Conservation (phyloP, 495 filamentous ascomycete genomes). For the Annulohypoxylon moriforme region DNA sequence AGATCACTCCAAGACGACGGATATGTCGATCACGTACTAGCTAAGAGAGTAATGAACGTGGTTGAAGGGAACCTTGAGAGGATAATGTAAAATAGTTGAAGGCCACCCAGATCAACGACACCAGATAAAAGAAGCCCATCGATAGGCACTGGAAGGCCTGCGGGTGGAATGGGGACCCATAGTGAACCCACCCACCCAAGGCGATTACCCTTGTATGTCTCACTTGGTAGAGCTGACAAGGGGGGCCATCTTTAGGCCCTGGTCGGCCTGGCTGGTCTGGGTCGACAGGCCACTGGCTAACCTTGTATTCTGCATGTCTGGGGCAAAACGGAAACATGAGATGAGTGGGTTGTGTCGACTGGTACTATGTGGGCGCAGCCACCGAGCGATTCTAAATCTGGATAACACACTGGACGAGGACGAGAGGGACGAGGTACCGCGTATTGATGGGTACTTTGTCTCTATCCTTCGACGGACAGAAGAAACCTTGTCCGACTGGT, state of each 20-base stretch:
- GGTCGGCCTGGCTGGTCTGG: conserved; percentile 36
- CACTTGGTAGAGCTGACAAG: conserved; percentile 60
- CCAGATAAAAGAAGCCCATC: conserved; percentile 54
- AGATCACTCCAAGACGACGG: conserved; percentile 61
- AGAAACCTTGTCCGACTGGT: conserved; percentile 44
- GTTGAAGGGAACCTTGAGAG: conserved; percentile 60
- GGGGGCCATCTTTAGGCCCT: conserved; percentile 40
- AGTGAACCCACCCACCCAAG: conserved; percentile 43
- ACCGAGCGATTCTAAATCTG: conserved; percentile 53
- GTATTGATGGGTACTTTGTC: conserved; percentile 42
- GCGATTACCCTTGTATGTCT: conserved; percentile 50
- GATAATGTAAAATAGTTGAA: conserved; percentile 59
- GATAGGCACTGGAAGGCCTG: conserved; percentile 51
- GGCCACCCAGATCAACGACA: conserved; percentile 54
- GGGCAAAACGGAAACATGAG: conserved; percentile 63
- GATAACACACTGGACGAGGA: conserved; percentile 37
- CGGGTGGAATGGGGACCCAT: conserved; percentile 50
- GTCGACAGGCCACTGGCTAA: conserved; percentile 40
- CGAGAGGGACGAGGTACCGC: conserved; percentile 45
- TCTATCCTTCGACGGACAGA: conserved; percentile 29
- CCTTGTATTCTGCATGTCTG: conserved; percentile 56
- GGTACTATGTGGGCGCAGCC: conserved; percentile 50
- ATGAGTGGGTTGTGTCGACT: conserved; percentile 54
- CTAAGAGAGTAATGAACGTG: conserved; percentile 53
- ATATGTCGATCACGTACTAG: conserved; percentile 60